phyloP scores from a whole-genome alignment of 2,329 filamentous ascomycete species.

The Leptographium radiaticola region DNA sequence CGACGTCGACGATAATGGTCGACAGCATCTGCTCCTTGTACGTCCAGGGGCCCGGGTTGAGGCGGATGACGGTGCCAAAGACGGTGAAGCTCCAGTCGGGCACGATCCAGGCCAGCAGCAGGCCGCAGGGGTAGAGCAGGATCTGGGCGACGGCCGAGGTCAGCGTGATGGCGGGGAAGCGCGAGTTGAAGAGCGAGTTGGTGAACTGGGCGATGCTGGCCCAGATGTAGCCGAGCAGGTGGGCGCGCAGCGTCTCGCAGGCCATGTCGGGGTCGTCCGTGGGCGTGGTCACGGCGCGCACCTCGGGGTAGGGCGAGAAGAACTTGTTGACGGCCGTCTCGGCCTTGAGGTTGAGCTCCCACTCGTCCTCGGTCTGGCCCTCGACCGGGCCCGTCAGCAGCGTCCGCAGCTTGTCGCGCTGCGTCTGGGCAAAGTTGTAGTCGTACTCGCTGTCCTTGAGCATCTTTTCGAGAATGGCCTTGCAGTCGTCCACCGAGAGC shows the following conservation, averaged over 20 bases:
- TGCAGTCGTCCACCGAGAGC: conserved; percentile 2
- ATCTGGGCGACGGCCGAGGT: conserved; percentile 42
- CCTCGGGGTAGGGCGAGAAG: conserved; percentile 44
- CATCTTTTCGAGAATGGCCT: conserved; percentile 1
- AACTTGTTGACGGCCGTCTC: conserved; percentile 39
- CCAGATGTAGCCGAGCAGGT: conserved; percentile 39
- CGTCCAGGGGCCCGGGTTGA: conserved; percentile 43
- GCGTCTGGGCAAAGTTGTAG: conserved; percentile 30
- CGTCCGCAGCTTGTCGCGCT: conserved; percentile 25
- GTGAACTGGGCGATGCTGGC: conserved; percentile 34
- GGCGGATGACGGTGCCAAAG: conserved; percentile 32
- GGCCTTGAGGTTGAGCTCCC: conserved; percentile 40
- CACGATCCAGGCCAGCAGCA: conserved; percentile 33
- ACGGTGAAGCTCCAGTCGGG: conserved; percentile 37
- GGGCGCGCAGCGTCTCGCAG: conserved; percentile 41
- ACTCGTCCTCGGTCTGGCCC: conserved; percentile 29
- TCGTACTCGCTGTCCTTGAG: conserved; percentile 26
- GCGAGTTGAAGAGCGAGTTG: conserved; percentile 46
- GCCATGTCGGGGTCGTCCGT: conserved; percentile 36
- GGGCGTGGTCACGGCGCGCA: conserved; percentile 42
- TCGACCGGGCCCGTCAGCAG: conserved; percentile 31
- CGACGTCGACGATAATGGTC: conserved; percentile 49
- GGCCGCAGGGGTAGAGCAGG: conserved; percentile 40
- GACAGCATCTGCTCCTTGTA: conserved; percentile 48
- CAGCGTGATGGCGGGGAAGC: conserved; percentile 41